Evolutionary conservation across 1,284 basidiomycete genomes (phyloP).

Genomic region (Cutaneotrichosporon dermatis): DNA sequence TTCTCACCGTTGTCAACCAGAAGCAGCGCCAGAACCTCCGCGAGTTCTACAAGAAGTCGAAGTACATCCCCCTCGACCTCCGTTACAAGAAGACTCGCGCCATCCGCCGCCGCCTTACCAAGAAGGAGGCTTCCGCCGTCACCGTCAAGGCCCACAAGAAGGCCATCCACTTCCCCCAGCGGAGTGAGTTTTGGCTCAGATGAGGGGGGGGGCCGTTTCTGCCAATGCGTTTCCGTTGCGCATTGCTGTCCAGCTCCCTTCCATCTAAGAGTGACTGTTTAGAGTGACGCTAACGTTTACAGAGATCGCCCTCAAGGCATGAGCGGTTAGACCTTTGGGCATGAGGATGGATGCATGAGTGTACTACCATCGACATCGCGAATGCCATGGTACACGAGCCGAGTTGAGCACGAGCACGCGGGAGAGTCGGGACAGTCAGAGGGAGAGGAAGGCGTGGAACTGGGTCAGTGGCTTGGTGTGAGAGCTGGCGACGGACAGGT

Average conservation of each 20-base stretch:
- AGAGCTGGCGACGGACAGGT: no score
- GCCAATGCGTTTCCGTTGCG: not conserved
- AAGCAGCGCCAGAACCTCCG: constrained; percentile 96
- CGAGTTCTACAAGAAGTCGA: constrained; percentile 95
- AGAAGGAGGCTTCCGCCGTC: constrained; percentile 75
- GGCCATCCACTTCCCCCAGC: constrained; percentile 80
- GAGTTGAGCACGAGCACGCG: not conserved
- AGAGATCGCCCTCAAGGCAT: constrained; percentile 50
- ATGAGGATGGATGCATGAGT: constrained; percentile 33
- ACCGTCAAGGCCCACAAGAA: constrained; percentile 90
- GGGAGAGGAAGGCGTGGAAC: not conserved
- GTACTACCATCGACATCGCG: constrained; percentile 25
- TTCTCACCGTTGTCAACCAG: constrained; percentile 97
- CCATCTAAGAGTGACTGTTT: no score
- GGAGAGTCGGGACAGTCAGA: no score
- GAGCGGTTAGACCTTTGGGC: constrained; percentile 18
- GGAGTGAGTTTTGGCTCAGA: constrained; percentile 38
- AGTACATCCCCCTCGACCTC: constrained; percentile 88
- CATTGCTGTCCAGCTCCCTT: constrained; percentile 1
- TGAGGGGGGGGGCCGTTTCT: not conserved
- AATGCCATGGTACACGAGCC: not conserved
- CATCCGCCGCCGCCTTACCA: constrained; percentile 90
- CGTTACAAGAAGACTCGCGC: constrained; percentile 98
- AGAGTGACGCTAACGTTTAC: not conserved
- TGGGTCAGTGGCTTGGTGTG: no score